phyloP scores from a whole-genome alignment of 495 filamentous ascomycete genomes.

The Tuber calosporum region DNA sequence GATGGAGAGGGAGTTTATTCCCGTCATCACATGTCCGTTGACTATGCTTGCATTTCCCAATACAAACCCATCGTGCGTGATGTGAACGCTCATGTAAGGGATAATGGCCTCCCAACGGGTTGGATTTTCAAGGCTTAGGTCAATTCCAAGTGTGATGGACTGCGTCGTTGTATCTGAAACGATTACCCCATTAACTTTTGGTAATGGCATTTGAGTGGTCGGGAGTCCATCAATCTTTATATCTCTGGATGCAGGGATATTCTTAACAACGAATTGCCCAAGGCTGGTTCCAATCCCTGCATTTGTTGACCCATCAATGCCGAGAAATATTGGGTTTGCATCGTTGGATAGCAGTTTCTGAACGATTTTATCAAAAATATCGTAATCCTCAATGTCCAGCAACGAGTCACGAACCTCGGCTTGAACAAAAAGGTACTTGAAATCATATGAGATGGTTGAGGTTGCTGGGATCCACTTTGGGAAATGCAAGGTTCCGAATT shows the following conservation, averaged over 20 bases:
- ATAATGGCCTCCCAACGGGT: conserved; percentile 72
- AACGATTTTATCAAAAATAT: conserved; percentile 67
- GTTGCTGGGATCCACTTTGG: conserved; percentile 75
- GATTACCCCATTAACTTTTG: conserved; percentile 46
- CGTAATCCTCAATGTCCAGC: conserved; percentile 67
- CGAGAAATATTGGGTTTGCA: conserved; percentile 55
- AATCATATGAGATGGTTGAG: conserved; percentile 60
- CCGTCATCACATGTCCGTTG: conserved; percentile 55
- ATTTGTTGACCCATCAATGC: conserved; percentile 74
- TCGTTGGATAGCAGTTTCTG: conserved; percentile 64
- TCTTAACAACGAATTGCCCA: conserved; percentile 67
- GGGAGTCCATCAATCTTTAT: conserved; percentile 70
- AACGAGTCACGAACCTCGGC: conserved; percentile 71
- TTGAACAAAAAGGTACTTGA: conserved; percentile 53
- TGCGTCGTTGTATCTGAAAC: conserved; percentile 62
- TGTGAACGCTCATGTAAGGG: conserved; percentile 67
- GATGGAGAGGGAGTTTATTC: conserved; percentile 64
- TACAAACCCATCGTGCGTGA: conserved; percentile 64
- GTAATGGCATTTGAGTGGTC: conserved; percentile 45
- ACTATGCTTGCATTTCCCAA: conserved; percentile 64
- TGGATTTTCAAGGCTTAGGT: conserved; percentile 79
- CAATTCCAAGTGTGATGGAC: conserved; percentile 60
- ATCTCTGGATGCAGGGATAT: conserved; percentile 75
- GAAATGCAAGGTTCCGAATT: conserved; percentile 70
- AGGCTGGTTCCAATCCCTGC: conserved; percentile 70